Evolutionary conservation across 1,284 basidiomycete species (phyloP), one percentile per base, ranked within the genome.

Genomic region (Moniliophthora roreri): DNA sequence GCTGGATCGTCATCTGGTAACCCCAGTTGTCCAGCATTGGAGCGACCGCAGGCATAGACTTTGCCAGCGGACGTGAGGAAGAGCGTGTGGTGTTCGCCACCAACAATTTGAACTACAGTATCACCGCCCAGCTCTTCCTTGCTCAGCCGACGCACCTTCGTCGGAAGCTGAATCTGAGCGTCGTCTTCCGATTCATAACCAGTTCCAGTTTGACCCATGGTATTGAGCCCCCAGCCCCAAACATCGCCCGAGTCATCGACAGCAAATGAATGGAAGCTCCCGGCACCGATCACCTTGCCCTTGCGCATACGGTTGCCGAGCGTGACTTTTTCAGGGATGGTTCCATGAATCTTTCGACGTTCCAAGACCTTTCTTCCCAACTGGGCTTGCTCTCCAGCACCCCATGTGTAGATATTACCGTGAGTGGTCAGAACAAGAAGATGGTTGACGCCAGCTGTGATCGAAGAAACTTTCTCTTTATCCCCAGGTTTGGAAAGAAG

Each of bases 191-290:
- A 67, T 26, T 60, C 54, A 54, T 78, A 71, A 2, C 76, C 77
- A 0, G 75, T 77, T 15, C 77, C 77, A 11, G 69, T 69, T 62
- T 79, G 77, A 23, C 77, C 77, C 74, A 76, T 76, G 52, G 64
- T 87, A 71, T 98, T 97, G 56, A 95, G 76, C 21, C 95, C 95
- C 95, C 95, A 98, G 2, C 85, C 92, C 80, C 85, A 96, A 3
- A 95, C 89, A 47, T 81, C 81, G 36, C 93, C 95, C 20, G 78
- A 74, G 58, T 87, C 81, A 67, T 94, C 88, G 57, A 97, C 85
- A 3, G 94, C 95, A 62, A 96, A 97, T 0, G 92, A 94, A 67
- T 93, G 89, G 69, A 87, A 91, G 40, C 82, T 80, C 8, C 95
- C 94, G 0, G 91, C 82, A 6, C 91, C 93, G 58, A 97, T 76